Base-by-base conservation (phyloP, 805 yeast genomes). In the Sugiyamaella boreocaroliniensis region DNA sequence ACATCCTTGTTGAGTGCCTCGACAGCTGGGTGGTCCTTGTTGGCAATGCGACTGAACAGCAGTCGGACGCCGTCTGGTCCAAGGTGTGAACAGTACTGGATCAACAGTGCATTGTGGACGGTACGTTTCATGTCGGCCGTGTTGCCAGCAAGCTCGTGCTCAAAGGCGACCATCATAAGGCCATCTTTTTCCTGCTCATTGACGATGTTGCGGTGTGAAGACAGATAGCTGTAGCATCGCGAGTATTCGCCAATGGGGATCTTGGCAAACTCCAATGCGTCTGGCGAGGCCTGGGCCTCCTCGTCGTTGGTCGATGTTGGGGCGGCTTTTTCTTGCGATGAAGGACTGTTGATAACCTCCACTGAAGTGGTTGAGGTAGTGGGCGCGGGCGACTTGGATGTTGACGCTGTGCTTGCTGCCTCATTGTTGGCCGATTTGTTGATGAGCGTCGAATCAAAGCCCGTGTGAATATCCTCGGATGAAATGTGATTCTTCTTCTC, bases 151-250 rank as follows among this genome's bases (percentile, higher is more conserved):
- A 92, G 74, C 66, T 89, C 88, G 52, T 75, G 73, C 62, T 92
- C 95, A 68, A 93, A 93, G 0, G 97, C 95, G 18, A 84, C 83
- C 97, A 92, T 90, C 65, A 90, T 75, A 54, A 93, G 78, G 0
- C 96, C 88, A 68, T 93, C 98, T 64, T 90, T 89, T 66, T 93
- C 97, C 56, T 83, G 82, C 58, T 85, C 89, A 3, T 81, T 80
- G 48, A 90, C 80, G 53, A 93, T 86, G 53, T 77, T 74, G 41
- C 86, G 80, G 67, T 87, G 66, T 64, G 66, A 45, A 75, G 71
- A 58, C 59, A 86, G 71, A 68, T 72, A 82, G 48, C 69, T 71
- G 57, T 81, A 76, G 60, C 83, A 74, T 50, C 70, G 67, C n/a
- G 69, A 62, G 43, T 80, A 72, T 46, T 84, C 75, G 16, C 71